A percentile compares a stretch with the other conserved stretches of the same genome.
Conservation (phyloP, 306 rosid species). For the Cucurbita moschata region DNA sequence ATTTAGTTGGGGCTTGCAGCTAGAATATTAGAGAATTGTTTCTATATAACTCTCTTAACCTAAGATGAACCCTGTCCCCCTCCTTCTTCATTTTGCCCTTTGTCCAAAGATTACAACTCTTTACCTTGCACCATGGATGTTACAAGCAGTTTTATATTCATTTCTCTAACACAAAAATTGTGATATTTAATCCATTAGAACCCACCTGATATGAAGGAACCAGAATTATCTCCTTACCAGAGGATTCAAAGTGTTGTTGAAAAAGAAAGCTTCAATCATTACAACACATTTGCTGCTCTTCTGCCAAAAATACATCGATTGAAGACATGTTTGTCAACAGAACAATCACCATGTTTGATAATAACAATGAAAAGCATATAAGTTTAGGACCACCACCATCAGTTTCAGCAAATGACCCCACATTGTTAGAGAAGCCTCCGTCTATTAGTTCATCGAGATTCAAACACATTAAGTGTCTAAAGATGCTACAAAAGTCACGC, state of each 20-base stretch:
- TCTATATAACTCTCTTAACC: not conserved
- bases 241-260: conserved; percentile 2
- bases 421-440: not conserved
- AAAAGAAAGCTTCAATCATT: conserved; percentile 7
- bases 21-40: not conserved
- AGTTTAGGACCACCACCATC: conserved; percentile 13
- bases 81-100: not conserved
- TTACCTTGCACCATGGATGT: not conserved
- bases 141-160: not conserved
- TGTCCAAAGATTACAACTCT: not conserved
- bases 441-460: not conserved
- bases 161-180: not conserved
- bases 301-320: conserved; percentile 18
- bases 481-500: not conserved
- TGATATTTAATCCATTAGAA: not conserved
- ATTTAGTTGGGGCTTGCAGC: not conserved
- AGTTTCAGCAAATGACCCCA: not conserved
- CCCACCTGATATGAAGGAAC: not conserved
- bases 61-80: not conserved
- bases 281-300: not conserved
- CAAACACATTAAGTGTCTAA: not conserved
- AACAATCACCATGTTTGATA: conserved; percentile 47
- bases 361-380: conserved; percentile 34
- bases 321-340: conserved; percentile 35
- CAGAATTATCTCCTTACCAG: not conserved